phyloP scores from a whole-genome alignment of 805 yeast species.

The Isabelozyma heimii region DNA sequence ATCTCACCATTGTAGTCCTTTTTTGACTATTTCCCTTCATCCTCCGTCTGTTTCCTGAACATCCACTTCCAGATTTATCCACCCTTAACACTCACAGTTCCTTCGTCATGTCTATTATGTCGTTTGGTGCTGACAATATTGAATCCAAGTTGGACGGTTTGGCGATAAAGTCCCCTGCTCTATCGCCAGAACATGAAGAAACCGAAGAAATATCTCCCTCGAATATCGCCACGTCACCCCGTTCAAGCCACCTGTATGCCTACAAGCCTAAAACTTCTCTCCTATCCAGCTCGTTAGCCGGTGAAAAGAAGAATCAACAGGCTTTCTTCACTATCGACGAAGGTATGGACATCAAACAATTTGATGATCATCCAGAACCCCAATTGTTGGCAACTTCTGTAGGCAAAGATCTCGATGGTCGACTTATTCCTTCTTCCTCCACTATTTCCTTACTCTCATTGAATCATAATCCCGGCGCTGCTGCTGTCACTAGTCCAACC shows the following conservation, averaged over 20 bases:
- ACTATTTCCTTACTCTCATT: slow-evolving; percentile 39
- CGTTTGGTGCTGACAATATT: slow-evolving; percentile 11
- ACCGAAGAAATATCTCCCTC: not conserved
- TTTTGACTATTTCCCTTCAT: no score
- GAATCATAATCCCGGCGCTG: slow-evolving; percentile 10
- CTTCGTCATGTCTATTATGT: slow-evolving; percentile 7
- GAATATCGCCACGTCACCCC: slow-evolving; percentile 4
- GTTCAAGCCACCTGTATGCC: not conserved
- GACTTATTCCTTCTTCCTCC: slow-evolving; percentile 41
- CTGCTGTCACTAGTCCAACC: not conserved
- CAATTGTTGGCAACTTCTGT: slow-evolving; percentile 41
- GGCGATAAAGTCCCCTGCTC: slow-evolving; percentile 5
- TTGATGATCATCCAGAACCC: slow-evolving; percentile 44
- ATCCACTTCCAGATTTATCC: no score
- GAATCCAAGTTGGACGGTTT: slow-evolving; percentile 14
- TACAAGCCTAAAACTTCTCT: slow-evolving; percentile 16
- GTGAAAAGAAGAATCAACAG: slow-evolving; percentile 9
- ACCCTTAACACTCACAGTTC: no score
- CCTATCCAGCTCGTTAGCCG: slow-evolving; percentile 26
- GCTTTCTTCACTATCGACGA: slow-evolving; percentile 13
- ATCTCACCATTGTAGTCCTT: no score
- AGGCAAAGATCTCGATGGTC: slow-evolving; percentile 39
- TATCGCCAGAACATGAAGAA: not conserved
- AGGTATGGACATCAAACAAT: slow-evolving; percentile 2
- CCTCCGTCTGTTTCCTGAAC: no score